Evolutionary conservation across 2,329 filamentous ascomycete species (phyloP).

Genomic region (Emericellopsis atlantica): DNA sequence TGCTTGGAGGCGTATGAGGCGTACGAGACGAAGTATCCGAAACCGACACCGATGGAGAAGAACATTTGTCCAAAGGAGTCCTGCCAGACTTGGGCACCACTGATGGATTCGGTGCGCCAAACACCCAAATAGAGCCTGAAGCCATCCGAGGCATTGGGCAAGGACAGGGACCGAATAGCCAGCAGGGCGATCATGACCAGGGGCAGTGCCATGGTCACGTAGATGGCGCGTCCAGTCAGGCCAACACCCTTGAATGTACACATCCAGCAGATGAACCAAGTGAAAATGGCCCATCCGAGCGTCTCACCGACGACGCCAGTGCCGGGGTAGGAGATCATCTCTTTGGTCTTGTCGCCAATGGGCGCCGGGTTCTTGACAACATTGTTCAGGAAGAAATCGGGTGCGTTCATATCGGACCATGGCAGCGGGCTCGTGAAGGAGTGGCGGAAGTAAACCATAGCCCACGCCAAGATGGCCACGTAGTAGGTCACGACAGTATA

Average conservation of each 20-base stretch:
- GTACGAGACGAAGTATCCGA: constrained; percentile 41
- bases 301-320: constrained; percentile 34
- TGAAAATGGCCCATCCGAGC: constrained; percentile 39
- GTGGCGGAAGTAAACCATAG: constrained; percentile 39
- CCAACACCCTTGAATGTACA: constrained; percentile 44
- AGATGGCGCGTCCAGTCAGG: constrained; percentile 40
- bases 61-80: constrained; percentile 33
- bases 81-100: constrained; percentile 28
- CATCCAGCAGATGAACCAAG: constrained; percentile 43
- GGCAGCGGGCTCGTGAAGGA: constrained; percentile 38
- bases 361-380: neutral
- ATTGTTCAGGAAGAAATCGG: neutral
- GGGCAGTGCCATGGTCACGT: constrained; percentile 42
- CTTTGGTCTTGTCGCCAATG: neutral
- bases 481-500: constrained; percentile 40
- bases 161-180: constrained; percentile 34
- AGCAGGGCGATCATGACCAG: constrained; percentile 39
- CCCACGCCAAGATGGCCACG: constrained; percentile 39
- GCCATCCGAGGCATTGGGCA: constrained; percentile 36
- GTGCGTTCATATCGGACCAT: constrained; percentile 22
- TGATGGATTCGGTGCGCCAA: constrained; percentile 29
- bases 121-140: constrained; percentile 25
- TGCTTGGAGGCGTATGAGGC: constrained; percentile 40
- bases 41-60: constrained; percentile 31
- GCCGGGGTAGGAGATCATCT: constrained; percentile 22